Base-by-base conservation (phyloP, 2,329 filamentous ascomycete species). In the Aspergillus tamarii region DNA sequence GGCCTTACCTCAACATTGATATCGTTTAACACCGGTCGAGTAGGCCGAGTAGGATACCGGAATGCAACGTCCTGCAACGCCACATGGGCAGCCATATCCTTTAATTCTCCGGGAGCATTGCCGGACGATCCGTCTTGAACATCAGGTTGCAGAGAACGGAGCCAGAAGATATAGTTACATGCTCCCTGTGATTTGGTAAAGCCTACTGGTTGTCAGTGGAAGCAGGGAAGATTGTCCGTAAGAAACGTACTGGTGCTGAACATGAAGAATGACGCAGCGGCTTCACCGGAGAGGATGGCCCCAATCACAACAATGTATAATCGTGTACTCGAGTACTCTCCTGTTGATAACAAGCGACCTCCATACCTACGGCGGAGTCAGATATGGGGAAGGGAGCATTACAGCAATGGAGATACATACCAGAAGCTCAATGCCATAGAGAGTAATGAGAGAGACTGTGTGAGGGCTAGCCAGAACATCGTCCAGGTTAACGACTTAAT, bases 231-330 rank as follows among this genome's bases (percentile, higher is more conserved):
- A 5, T 10, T 11, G 1, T 10, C 9, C 9, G 19, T 55, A 19
- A 5, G n/a, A 32, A n/a, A 39, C 52, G 5, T 26, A 55, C 75
- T 91, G 9, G 88, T 87, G 0, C 86, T 86, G 66, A 90, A 89
- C 50, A 85, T 85, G 66, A 92, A 87, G 62, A 88, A 87, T 64
- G 89, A 85, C 0, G 88, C 89, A 0, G 89, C 88, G 0, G 83
- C 82, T 75, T 93, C 88, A 8, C 87, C 88, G 1, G 88, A 88
- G 66, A 91, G 85, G 28, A 91, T 85, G 9, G 90, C 82, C 0
- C 88, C 86, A 74, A 90, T 87, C 74, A 89, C 91, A 32, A 85
- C 80, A 1, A 86, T 80, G 70, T 86, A 87, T 71, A 87, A 88
- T 30, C 83, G 76, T 5, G 76, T 65, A 5, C 77, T 70, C n/a